Evolutionary conservation across 306 rosid genomes (phyloP), one percentile per base, ranked within the genome.

Genomic region (Phaseolus lunatus): DNA sequence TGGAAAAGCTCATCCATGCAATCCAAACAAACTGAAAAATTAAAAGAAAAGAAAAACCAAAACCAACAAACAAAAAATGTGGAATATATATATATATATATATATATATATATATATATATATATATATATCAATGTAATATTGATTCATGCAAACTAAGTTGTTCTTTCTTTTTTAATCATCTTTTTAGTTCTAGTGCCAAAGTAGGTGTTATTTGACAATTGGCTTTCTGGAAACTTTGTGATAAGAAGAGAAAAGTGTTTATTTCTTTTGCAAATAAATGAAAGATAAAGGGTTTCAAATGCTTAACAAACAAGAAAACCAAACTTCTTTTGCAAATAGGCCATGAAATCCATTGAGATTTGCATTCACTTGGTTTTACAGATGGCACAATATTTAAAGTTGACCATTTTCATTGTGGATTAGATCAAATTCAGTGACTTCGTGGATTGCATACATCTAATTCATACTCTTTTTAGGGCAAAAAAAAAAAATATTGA

Each of bases 281-380:
- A 80, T 49, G 50, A 84, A 76, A 72, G 85, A 35, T 29, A 81
- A 77, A 67, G 66, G 75, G 64, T 71, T 86, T 81, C 15, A 8
- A 71, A 84, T 87, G 80, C 96, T 91, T 91, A 89, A 83, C 82
- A 57, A 75, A 80, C 83, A 89, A 91, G 92, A 83, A 87, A 91
- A 76, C 85, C 33, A 43, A 10, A 31, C 35, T 78, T 52, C 73
- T 65, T 81, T 78, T 78, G 43, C 59, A 27, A 72, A 73, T 69
- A 72, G 79, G 18, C 19, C 54, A 23, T 50, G 31, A 73, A 80
- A 74, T 59, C 63, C 63, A 76, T 50, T 50, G 18, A 3, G 12
- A 75, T 61, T 61, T 59, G 74, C 37, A 50, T 76, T 76, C 58
- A 48, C 43, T 69, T 62, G 74, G 39, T 82, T 81, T 54, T 37